Conservation (phyloP, 306 rosid species). For the Quercus parvula region DNA sequence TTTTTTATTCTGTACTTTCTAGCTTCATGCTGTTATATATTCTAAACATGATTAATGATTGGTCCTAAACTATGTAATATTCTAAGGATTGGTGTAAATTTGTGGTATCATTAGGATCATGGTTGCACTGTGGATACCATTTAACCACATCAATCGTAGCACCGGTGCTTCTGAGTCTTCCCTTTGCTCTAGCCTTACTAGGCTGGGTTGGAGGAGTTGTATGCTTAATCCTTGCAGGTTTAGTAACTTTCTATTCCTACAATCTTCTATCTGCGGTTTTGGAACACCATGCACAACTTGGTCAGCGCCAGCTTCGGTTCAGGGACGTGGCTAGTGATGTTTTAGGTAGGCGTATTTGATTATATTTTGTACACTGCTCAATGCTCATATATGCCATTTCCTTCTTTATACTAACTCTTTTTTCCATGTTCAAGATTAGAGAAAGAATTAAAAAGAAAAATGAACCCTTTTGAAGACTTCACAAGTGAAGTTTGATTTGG, state of each 20-base stretch:
- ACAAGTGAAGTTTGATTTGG: not conserved
- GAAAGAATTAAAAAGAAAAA: too few relatives aligned
- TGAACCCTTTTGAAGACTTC: not conserved
- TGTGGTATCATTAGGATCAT: constrained; percentile 32
- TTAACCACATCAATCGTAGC: constrained; percentile 45
- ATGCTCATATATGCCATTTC: not conserved
- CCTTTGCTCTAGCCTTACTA: constrained; percentile 27
- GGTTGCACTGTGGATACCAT: constrained; percentile 50
- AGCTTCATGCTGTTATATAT: not conserved
- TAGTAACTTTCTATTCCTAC: constrained; percentile 46
- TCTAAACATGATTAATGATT: not conserved
- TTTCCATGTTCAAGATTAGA: not conserved
- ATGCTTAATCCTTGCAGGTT: constrained; percentile 15
- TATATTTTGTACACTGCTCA: not conserved
- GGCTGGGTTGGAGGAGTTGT: constrained; percentile 48
- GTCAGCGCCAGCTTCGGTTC: constrained; percentile 39
- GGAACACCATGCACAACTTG: constrained; percentile 39
- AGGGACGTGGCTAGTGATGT: constrained; percentile 40
- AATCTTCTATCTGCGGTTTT: constrained; percentile 38
- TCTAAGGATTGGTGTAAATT: too few relatives aligned
- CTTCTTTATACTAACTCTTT: too few relatives aligned
- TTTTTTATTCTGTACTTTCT: not conserved
- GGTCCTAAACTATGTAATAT: not conserved
- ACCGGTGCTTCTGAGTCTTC: constrained; percentile 35
- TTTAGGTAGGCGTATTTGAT: constrained; percentile 14